A percentile compares a stretch with the other conserved stretches of the same genome.
Conservation (phyloP, 2,329 filamentous ascomycete genomes). For the Pseudopyricularia cyperi region DNA sequence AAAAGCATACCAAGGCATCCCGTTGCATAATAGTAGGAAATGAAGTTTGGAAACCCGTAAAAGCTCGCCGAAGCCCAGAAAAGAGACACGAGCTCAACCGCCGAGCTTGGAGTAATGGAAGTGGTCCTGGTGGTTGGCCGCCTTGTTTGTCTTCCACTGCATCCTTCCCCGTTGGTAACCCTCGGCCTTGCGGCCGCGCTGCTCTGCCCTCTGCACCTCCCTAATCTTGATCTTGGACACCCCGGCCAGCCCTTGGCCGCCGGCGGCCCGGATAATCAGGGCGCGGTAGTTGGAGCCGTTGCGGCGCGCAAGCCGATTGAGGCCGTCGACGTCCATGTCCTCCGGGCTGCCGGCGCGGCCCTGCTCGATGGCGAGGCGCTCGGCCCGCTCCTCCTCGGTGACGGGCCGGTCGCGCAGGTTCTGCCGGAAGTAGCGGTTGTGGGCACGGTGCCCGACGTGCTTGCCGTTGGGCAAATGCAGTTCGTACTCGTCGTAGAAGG, state of each 20-base stretch:
- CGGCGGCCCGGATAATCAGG: conserved; percentile 54
- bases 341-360: conserved; percentile 23
- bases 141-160: conserved; percentile 59
- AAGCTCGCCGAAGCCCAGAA: neutral
- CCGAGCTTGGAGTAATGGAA: conserved; percentile 30
- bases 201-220: conserved; percentile 52
- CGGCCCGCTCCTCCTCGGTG: conserved; percentile 42
- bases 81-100: neutral
- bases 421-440: conserved; percentile 82
- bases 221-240: conserved; percentile 65
- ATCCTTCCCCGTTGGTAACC: conserved; percentile 48
- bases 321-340: conserved; percentile 29
- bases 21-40: neutral
- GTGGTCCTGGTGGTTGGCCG: conserved; percentile 59
- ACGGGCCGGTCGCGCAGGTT: conserved; percentile 80
- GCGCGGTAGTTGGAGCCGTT: conserved; percentile 32
- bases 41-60: neutral
- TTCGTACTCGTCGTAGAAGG: conserved; percentile 87
- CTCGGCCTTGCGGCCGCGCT: conserved; percentile 53
- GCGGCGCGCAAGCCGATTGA: conserved; percentile 24
- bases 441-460: conserved; percentile 77
- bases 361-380: conserved; percentile 46
- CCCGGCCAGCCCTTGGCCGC: conserved; percentile 64
- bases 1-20: too few species aligned
- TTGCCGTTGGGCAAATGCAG: conserved; percentile 84